These are phyloP conservation scores for Metarhizium robertsii DNA, from an alignment of 2,329 filamentous ascomycete species.

Conservation along the genomic window DNA sequence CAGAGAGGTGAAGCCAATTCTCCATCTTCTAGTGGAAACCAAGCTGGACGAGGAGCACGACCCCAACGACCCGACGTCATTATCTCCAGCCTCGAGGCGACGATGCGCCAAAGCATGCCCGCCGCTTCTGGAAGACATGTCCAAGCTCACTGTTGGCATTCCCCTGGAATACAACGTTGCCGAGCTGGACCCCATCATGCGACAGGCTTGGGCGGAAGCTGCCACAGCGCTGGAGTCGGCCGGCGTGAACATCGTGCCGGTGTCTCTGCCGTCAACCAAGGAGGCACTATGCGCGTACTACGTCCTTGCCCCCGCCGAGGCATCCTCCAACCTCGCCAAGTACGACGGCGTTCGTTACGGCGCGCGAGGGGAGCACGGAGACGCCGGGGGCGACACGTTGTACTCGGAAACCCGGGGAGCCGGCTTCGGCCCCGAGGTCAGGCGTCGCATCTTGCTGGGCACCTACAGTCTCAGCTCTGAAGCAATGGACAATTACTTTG, in stretches of 20 bases:
- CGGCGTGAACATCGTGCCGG: constrained; percentile 64
- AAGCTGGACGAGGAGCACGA: constrained; percentile 49
- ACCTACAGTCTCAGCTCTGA: constrained; percentile 83
- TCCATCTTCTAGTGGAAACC: constrained; percentile 40
- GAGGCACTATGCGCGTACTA: constrained; percentile 91
- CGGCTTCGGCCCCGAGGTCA: constrained; percentile 78
- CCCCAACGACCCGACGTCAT: constrained; percentile 63
- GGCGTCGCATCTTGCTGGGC: constrained; percentile 77
- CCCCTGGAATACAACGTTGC: constrained; percentile 78
- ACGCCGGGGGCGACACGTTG: constrained; percentile 52
- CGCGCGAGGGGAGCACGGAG: constrained; percentile 38
- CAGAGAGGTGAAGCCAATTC: constrained; percentile 39
- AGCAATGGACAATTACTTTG: constrained; percentile 93
- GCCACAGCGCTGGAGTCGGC: constrained; percentile 48
- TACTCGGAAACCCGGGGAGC: constrained; percentile 67
- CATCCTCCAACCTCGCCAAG: constrained; percentile 90
- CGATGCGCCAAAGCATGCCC: constrained; percentile 28
- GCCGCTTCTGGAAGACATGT: constrained; percentile 15
- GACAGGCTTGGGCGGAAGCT: constrained; percentile 56
- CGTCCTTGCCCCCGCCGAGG: constrained; percentile 87
- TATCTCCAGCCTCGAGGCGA: constrained; percentile 46
- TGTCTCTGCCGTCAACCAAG: constrained; percentile 75
- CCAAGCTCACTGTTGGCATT: constrained; percentile 41
- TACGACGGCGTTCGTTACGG: constrained; percentile 97
- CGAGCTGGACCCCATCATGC: constrained; percentile 64